Evolutionary conservation across 1,284 basidiomycete genomes (phyloP).

Genomic region (Malassezia yamatoensis): DNA sequence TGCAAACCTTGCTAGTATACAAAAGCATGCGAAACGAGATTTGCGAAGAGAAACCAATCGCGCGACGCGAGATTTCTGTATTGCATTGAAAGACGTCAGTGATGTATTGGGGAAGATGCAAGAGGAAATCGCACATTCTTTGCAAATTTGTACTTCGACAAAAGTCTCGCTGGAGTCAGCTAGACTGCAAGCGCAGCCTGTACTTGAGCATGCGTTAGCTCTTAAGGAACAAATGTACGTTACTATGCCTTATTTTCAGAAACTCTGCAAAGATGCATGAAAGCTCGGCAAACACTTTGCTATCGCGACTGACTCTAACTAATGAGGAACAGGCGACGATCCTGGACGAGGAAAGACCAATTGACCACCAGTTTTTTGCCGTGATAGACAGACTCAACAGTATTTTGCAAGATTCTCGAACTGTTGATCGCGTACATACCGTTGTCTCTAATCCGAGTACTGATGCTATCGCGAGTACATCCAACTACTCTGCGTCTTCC

Average conservation of each 20-base stretch:
- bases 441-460: no score
- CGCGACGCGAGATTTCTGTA: slow-evolving; percentile 1
- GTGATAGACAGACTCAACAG: slow-evolving; percentile 75
- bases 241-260: not conserved
- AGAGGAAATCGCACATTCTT: not conserved
- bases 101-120: not conserved
- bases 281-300: slow-evolving; percentile 67
- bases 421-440: no score
- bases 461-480: no score
- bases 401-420: slow-evolving; percentile 54
- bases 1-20: not conserved
- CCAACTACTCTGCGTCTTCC: no score
- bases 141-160: not conserved
- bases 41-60: not conserved
- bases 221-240: slow-evolving; percentile 16
- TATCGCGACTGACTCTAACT: slow-evolving; percentile 71
- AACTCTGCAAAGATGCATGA: slow-evolving; percentile 46
- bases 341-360: slow-evolving; percentile 56
- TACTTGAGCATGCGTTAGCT: slow-evolving; percentile 17
- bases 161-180: not conserved
- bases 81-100: not conserved
- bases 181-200: not conserved
- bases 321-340: slow-evolving; percentile 64
- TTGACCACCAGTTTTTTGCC: slow-evolving; percentile 64
- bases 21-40: slow-evolving; percentile 1